Evolutionary conservation across 495 filamentous ascomycete species (phyloP), one percentile per base, ranked within the genome.

Genomic region (Aspergillus conjunctus): DNA sequence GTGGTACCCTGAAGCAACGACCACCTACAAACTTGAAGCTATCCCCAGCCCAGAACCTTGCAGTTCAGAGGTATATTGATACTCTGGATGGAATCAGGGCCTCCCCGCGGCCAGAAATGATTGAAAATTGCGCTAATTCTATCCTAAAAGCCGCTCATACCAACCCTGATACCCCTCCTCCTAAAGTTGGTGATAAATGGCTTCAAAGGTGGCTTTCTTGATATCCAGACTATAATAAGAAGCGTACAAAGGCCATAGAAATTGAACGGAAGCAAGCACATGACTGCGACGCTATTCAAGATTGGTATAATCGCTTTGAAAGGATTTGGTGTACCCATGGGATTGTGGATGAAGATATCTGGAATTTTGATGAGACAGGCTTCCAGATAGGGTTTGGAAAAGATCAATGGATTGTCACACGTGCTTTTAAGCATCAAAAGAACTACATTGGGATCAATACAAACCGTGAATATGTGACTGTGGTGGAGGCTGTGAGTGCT

Each of bases 311-410:
- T 22, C 34, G 17, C 10, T 9, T 45, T 26, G 7, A 30, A 21
- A 15, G 30, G 34, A 12, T 18, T 21, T 44, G 65, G 21, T 59
- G 46, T 5, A 71, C 77, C 52, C 70, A 78, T 59, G 62, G 65
- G 18, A 56, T 56, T 15, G 33, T 61, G 12, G 60, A 73, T 22
- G 65, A 71, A 12, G 70, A 79, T 66, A 69, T 73, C 22, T 77
- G 76, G 55, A 80, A 79, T 59, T 78, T 81, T 60, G 70, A 81
- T 62, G 68, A 81, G 61, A 75, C 70, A 56, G 66, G 72, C 58
- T 70, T 79, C 66, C 46, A 50, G 17, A 50, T 50, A 3, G 46
- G 46, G 1, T 17, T 50, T 18, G 46, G 46, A 22, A 50, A 50
- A 26, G 10, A 50, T 10, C 46, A 50, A 20, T 50, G 46, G 46